Conservation (phyloP, 2,329 filamentous ascomycete genomes). For the Ilyonectria robusta region DNA sequence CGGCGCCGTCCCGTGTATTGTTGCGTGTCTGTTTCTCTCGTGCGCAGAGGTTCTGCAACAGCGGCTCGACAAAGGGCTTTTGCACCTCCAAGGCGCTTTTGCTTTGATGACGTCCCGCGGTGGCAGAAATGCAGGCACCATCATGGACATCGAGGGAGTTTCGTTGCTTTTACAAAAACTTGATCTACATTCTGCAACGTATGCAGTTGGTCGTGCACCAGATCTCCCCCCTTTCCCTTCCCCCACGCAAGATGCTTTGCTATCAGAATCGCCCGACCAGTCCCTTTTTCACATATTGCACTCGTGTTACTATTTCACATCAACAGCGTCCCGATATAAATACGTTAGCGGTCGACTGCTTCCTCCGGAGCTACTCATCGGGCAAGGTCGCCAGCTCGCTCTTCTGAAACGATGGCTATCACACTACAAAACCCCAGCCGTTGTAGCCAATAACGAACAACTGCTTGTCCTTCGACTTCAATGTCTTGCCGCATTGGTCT, state of each 20-base stretch:
- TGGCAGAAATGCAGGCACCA: neutral
- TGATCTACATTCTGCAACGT: constrained; percentile 40
- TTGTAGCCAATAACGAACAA: constrained; percentile 3
- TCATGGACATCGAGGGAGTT: constrained; percentile 20
- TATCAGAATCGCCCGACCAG: constrained; percentile 17
- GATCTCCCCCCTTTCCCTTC: constrained; percentile 24
- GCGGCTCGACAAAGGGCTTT: constrained; percentile 15
- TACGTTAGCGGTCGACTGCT: constrained; percentile 29
- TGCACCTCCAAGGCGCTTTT: constrained; percentile 34
- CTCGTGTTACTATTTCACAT: constrained; percentile 34
- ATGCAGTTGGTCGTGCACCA: constrained; percentile 26
- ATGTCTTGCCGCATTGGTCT: constrained; percentile 32
- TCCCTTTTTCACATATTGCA: constrained; percentile 24
- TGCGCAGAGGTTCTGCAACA: constrained; percentile 33
- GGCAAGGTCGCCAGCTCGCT: constrained; percentile 37
- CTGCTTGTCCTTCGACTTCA: constrained; percentile 36
- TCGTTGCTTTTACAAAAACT: constrained; percentile 35
- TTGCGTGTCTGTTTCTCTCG: constrained; percentile 38
- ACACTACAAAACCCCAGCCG: neutral
- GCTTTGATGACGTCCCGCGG: constrained; percentile 30
- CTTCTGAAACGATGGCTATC: constrained; percentile 37
- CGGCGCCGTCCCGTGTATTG: constrained; percentile 30
- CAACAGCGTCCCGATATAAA: constrained; percentile 30
- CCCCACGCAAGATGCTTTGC: neutral
- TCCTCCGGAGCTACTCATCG: constrained; percentile 39